Evolutionary conservation across 2,329 filamentous ascomycete species (phyloP).

Genomic region (Tolypocladium album): DNA sequence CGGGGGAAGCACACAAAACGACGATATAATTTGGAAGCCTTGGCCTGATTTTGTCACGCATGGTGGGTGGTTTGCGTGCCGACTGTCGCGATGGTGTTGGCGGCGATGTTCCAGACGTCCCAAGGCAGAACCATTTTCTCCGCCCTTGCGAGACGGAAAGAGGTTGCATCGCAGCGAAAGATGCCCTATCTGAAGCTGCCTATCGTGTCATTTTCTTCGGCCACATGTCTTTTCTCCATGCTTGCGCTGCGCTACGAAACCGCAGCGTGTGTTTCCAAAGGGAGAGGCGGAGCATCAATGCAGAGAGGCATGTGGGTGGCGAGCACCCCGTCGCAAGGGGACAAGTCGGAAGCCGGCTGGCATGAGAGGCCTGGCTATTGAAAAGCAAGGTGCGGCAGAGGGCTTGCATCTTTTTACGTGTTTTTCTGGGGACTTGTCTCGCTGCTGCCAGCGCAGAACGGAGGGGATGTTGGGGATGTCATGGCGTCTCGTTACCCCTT

Average conservation of each 20-base stretch:
- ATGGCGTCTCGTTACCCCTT: background rate
- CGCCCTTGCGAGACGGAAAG: background rate
- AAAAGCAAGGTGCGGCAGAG: background rate
- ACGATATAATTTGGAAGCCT: background rate
- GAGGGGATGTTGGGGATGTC: background rate
- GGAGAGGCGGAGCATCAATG: background rate
- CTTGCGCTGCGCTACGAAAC: background rate
- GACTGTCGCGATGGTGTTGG: background rate
- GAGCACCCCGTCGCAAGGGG: background rate
- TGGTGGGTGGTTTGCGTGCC: background rate
- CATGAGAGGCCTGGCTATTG: background rate
- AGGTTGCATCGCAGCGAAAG: background rate
- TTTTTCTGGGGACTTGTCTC: background rate
- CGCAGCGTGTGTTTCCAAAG: background rate
- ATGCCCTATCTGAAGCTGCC: background rate
- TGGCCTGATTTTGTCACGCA: background rate
- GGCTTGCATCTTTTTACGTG: background rate
- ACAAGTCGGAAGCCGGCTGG: background rate
- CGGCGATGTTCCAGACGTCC: background rate
- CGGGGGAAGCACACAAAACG: background rate
- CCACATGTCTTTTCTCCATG: background rate
- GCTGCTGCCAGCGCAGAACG: background rate
- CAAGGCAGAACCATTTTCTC: background rate
- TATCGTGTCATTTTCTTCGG: background rate
- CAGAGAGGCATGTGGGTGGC: background rate